These are phyloP conservation scores for Tothia fuscella DNA, from an alignment of 2,329 filamentous ascomycete genomes.

Conservation along the genomic window DNA sequence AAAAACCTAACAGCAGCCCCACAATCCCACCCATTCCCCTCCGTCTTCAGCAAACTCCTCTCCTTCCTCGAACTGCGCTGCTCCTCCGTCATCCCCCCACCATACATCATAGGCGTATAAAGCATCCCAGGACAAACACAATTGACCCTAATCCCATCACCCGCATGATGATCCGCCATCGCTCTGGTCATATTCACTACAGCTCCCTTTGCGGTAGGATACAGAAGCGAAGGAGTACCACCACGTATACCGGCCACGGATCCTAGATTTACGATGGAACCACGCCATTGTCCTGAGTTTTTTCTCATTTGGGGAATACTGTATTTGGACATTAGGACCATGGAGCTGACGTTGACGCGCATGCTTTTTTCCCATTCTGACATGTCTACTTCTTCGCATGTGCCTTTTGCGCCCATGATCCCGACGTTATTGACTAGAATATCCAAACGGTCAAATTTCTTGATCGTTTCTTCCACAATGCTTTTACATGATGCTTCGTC, in stretches of 20 bases:
- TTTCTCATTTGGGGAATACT: slow-evolving; percentile 47
- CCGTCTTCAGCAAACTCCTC: slow-evolving; percentile 39
- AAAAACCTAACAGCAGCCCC: slow-evolving; percentile 40
- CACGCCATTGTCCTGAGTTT: slow-evolving; percentile 37
- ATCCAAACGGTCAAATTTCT: slow-evolving; percentile 44
- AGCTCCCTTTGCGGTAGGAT: slow-evolving; percentile 42
- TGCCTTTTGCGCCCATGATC: slow-evolving; percentile 45
- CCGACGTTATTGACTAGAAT: slow-evolving; percentile 57
- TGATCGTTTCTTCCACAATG: slow-evolving; percentile 29
- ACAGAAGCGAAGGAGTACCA: slow-evolving; percentile 41
- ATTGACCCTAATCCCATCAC: slow-evolving; percentile 40
- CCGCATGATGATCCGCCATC: slow-evolving; percentile 43
- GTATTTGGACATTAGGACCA: slow-evolving; percentile 53
- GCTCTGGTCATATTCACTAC: slow-evolving; percentile 45
- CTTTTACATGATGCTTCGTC: slow-evolving; percentile 38
- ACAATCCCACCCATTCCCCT: slow-evolving; percentile 44
- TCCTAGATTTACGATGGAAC: slow-evolving; percentile 50
- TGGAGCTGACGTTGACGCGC: slow-evolving; percentile 51
- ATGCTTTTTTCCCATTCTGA: slow-evolving; percentile 44
- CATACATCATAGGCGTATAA: slow-evolving; percentile 45
- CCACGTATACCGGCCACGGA: slow-evolving; percentile 47
- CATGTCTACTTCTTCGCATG: slow-evolving; percentile 49
- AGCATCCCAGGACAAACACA: slow-evolving; percentile 45
- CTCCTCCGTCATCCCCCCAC: slow-evolving; percentile 37
- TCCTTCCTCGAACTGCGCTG: slow-evolving; percentile 37